Conservation (phyloP, 768 basidiomycete species). For the Tylopilus vinaceipallidus region DNA sequence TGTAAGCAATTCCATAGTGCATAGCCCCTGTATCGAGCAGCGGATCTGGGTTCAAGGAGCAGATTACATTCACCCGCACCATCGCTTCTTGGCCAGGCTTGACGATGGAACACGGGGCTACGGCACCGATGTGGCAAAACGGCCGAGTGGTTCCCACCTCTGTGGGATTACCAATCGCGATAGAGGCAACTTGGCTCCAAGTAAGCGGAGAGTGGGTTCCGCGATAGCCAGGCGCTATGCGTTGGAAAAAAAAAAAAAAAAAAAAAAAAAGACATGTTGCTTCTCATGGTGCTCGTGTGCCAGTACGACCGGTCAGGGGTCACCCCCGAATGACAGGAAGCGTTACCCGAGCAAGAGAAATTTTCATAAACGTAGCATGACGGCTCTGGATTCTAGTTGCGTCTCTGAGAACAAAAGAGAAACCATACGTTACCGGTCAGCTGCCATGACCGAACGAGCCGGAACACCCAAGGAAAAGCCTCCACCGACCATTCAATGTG, state of each 20-base stretch:
- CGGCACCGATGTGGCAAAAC: neutral
- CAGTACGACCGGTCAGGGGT: conserved; percentile 12
- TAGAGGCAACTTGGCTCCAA: conserved; percentile 8
- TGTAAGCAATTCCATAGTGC: neutral
- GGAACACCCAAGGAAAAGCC: neutral
- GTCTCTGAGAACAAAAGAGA: conserved; percentile 10
- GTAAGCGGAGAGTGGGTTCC: conserved; percentile 12
- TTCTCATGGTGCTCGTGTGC: conserved; percentile 2
- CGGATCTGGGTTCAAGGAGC: neutral
- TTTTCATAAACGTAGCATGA: conserved; percentile 10
- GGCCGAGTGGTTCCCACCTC: conserved; percentile 16
- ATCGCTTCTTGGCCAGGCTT: neutral
- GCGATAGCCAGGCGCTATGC: neutral
- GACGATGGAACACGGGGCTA: neutral
- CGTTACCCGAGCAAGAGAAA: conserved; percentile 3
- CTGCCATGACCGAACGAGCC: neutral
- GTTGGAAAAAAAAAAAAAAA: neutral
- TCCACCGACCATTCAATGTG: too few relatives aligned
- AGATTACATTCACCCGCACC: neutral
- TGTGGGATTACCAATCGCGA: conserved; percentile 17
- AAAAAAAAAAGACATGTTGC: too few relatives aligned
- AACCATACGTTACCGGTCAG: conserved; percentile 4
- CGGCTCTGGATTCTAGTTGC: neutral
- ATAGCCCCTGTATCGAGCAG: conserved; percentile 13
- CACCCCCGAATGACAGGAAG: neutral